Evolutionary conservation across 73 alveolate genomes (phyloP).

Genomic region (Paramecium tetraurelia): DNA sequence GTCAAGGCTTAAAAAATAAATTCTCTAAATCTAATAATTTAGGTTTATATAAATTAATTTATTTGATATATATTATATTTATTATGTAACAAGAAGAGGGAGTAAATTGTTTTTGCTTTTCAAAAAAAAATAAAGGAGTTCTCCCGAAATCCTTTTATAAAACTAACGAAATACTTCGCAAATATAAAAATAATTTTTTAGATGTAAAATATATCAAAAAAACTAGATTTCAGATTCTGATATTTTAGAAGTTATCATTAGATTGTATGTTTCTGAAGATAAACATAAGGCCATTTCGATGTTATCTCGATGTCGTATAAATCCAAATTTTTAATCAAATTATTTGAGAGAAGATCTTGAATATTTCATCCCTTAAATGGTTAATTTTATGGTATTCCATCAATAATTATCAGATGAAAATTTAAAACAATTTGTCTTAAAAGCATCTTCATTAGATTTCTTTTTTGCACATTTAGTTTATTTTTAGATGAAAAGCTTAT

Average conservation of each 20-base stretch:
- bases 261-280: slow-evolving; percentile 26
- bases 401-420: slow-evolving; percentile 35
- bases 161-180: not conserved
- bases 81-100: not conserved
- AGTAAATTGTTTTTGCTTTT: not conserved
- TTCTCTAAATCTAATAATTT: not conserved
- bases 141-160: not conserved
- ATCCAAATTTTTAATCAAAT: slow-evolving; percentile 82
- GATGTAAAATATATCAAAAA: not conserved
- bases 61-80: not conserved
- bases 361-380: slow-evolving; percentile 82
- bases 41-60: not conserved
- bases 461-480: slow-evolving; percentile 55
- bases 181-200: not conserved
- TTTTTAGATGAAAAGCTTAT: slow-evolving; percentile 36
- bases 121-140: not conserved
- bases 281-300: slow-evolving; percentile 58
- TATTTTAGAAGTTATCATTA: slow-evolving; percentile 3
- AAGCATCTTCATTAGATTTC: slow-evolving; percentile 55
- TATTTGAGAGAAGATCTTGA: slow-evolving; percentile 81
- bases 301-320: slow-evolving; percentile 78
- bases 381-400: slow-evolving; percentile 58
- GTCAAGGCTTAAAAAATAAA: not conserved
- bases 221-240: slow-evolving; percentile 5
- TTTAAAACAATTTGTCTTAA: slow-evolving; percentile 25